phyloP scores from a whole-genome alignment of 805 yeast genomes.

The Dipodascus geniculatus region DNA sequence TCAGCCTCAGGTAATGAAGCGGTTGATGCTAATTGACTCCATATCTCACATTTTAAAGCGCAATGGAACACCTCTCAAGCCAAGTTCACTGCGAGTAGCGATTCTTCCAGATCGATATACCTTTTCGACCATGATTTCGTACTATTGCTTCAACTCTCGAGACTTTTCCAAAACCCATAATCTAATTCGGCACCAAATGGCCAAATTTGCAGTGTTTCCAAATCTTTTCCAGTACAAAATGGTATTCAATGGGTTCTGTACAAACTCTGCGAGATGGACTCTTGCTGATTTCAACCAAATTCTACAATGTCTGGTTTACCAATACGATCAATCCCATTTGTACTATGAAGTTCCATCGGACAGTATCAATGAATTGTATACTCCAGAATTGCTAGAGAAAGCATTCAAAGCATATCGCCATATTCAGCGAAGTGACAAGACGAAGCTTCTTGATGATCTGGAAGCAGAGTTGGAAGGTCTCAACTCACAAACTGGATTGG shows the following conservation, averaged over 20 bases:
- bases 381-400: constrained; percentile 7
- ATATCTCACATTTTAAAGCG: constrained; percentile 5
- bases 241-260: constrained; percentile 2
- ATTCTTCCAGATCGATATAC: constrained; percentile 13
- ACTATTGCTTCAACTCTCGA: constrained; percentile 14
- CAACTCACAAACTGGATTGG: constrained; percentile 1
- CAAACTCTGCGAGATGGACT: not conserved
- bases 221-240: not conserved
- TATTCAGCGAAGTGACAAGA: constrained; percentile 1
- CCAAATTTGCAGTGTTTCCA: not conserved
- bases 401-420: constrained; percentile 8
- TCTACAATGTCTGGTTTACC: constrained; percentile 1
- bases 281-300: not conserved
- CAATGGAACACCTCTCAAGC: not conserved
- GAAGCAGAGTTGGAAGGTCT: not conserved
- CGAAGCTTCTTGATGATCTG: not conserved
- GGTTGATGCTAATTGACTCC: constrained; percentile 11
- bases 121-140: constrained; percentile 14
- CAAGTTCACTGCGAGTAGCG: constrained; percentile 9
- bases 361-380: constrained; percentile 6
- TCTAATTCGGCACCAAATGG: constrained; percentile 6
- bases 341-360: constrained; percentile 5
- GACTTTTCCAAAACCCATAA: constrained; percentile 11
- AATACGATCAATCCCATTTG: constrained; percentile 11
- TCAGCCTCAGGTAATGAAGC: constrained; percentile 9